These are phyloP conservation scores for Spathaspora sp. DNA, from an alignment of 1,139 yeast genomes.

Conservation along the genomic window DNA sequence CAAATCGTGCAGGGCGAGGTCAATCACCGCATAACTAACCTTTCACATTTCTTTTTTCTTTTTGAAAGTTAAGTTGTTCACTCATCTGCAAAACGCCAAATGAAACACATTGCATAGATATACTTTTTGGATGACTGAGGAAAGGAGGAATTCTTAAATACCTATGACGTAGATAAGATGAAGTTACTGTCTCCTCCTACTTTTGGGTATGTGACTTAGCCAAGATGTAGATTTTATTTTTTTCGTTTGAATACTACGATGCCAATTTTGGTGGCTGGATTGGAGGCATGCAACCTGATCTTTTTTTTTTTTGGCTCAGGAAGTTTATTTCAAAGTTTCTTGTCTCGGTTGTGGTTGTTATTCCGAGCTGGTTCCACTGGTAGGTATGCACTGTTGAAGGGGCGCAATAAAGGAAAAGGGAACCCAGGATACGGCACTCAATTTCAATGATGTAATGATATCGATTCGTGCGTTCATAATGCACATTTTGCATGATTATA, in stretches of 20 bases:
- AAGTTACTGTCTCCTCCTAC: no score
- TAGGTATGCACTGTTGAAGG: no score
- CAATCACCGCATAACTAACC: not conserved
- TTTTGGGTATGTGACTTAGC: no score
- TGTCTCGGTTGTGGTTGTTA: no score
- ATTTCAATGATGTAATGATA: not conserved
- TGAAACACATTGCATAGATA: not conserved
- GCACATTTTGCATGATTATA: not conserved
- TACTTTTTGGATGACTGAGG: not conserved
- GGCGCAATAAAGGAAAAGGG: no score
- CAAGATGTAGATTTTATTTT: not conserved
- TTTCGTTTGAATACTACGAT: not conserved
- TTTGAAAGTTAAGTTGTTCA: not conserved
- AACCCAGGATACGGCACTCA: no score
- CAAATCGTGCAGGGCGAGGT: constrained; percentile 1
- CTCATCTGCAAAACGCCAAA: not conserved
- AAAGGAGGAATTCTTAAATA: no score
- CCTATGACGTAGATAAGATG: no score
- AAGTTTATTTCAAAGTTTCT: not conserved
- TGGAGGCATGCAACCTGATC: not conserved
- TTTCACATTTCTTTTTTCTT: not conserved
- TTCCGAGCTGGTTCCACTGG: no score
- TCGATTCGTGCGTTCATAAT: no score
- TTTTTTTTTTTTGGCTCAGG: not conserved
- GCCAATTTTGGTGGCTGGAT: not conserved